Evolutionary conservation across 2,329 filamentous ascomycete species (phyloP).

Genomic region (Xylariaceae sp.): DNA sequence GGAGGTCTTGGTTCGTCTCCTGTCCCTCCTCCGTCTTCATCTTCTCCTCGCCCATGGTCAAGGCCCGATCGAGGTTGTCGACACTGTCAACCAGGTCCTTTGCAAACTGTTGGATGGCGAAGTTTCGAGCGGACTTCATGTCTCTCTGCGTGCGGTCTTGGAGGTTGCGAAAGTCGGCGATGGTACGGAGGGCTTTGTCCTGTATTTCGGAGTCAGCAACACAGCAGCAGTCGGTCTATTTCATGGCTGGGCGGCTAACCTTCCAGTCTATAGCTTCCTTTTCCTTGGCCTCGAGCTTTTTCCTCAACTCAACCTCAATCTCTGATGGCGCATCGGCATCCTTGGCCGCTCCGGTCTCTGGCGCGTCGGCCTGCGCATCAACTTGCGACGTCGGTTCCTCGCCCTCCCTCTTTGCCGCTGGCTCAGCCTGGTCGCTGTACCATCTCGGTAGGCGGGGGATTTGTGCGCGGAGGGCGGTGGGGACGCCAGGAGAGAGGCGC

Average conservation of each 20-base stretch:
- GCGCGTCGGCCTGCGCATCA: slow-evolving; percentile 26
- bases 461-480: slow-evolving; percentile 26
- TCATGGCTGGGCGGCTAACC: slow-evolving; percentile 50
- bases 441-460: slow-evolving; percentile 20
- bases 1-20: slow-evolving; percentile 55
- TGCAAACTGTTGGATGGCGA: slow-evolving; percentile 92
- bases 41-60: slow-evolving; percentile 71
- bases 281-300: slow-evolving; percentile 64
- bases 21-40: slow-evolving; percentile 38
- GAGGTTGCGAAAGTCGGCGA: slow-evolving; percentile 96
- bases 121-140: slow-evolving; percentile 78
- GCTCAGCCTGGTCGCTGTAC: slow-evolving; percentile 31
- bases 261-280: slow-evolving; percentile 76
- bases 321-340: slow-evolving; percentile 28
- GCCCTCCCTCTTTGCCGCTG: slow-evolving; percentile 33
- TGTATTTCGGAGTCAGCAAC: slow-evolving; percentile 28
- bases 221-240: too few relatives aligned
- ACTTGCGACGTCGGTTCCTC: slow-evolving; percentile 26
- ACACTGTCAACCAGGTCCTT: slow-evolving; percentile 91
- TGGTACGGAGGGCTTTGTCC: slow-evolving; percentile 90
- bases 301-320: slow-evolving; percentile 46
- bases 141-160: slow-evolving; percentile 92
- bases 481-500: slow-evolving; percentile 31
- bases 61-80: slow-evolving; percentile 93
- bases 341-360: slow-evolving; percentile 22